Percentiles rank a stretch among this genome's conserved stretches.
Evolutionary conservation across 108 stramenopile species (phyloP).

Genomic region (Fragilaria radians): DNA sequence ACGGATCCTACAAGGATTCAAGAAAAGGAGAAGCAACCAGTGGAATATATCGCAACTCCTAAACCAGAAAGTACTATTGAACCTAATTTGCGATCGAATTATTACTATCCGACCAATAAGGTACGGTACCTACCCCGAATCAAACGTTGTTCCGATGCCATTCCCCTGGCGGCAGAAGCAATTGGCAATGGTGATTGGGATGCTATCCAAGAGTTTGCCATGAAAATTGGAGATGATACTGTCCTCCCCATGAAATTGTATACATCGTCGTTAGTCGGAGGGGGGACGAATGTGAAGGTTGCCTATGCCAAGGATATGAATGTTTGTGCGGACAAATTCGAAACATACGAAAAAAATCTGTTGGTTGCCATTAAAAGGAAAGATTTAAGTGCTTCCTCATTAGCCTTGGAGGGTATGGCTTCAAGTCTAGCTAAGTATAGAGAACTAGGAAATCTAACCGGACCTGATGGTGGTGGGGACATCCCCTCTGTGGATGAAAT

Average conservation of each 20-base stretch:
- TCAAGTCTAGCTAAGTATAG: conserved; percentile 54
- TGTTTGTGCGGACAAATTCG: conserved; percentile 47
- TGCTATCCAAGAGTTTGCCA: conserved; percentile 46
- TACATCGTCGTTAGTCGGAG: conserved; percentile 55
- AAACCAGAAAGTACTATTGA: conserved; percentile 58
- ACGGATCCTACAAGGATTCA: conserved; percentile 58
- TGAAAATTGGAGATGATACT: conserved; percentile 69
- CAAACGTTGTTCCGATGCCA: conserved; percentile 66
- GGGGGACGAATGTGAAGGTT: conserved; percentile 71
- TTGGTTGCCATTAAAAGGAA: conserved; percentile 59
- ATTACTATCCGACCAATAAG: conserved; percentile 69
- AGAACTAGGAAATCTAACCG: conserved; percentile 47
- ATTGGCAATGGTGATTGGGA: conserved; percentile 72
- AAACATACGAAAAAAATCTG: conserved; percentile 47
- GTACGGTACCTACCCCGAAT: conserved; percentile 84
- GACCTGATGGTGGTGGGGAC: conserved; percentile 80
- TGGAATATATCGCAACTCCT: conserved; percentile 7
- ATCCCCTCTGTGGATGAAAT: conserved; percentile 86
- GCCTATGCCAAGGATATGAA: conserved; percentile 74
- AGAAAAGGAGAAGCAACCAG: conserved; percentile 14
- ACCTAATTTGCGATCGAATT: conserved; percentile 66
- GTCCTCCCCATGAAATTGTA: conserved; percentile 84
- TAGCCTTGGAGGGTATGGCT: conserved; percentile 59
- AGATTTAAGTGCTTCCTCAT: conserved; percentile 41
- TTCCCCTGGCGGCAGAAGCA: conserved; percentile 42